phyloP scores from a whole-genome alignment of 2,329 filamentous ascomycete species.

The Lachnellula cervina region DNA sequence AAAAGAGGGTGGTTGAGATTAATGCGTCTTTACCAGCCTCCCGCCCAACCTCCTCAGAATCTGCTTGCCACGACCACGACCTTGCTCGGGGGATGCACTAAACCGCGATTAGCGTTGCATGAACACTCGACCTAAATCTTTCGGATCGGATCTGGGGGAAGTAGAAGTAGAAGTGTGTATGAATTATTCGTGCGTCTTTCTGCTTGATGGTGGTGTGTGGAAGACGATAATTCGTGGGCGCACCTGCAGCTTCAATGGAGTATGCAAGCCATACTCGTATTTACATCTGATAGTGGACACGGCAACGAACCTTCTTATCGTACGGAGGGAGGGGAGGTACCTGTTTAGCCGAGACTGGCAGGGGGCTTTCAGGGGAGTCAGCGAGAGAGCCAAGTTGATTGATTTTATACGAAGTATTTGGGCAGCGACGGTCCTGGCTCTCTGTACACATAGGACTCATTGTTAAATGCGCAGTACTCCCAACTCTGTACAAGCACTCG shows the following conservation, averaged over 20 bases:
- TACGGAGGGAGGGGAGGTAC: too few relatives aligned
- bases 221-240: background rate
- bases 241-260: background rate
- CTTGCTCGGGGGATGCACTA: background rate
- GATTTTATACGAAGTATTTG: background rate
- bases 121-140: background rate
- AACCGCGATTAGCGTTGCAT: background rate
- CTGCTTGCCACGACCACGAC: background rate
- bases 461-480: background rate
- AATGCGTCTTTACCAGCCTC: constrained; percentile 1
- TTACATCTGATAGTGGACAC: background rate
- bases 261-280: background rate
- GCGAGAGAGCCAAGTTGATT: background rate
- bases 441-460: background rate
- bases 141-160: background rate
- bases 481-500: background rate
- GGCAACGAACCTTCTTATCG: background rate
- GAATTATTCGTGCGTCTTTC: background rate
- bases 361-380: background rate
- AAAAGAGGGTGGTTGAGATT: constrained; percentile 18
- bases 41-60: constrained; percentile 1
- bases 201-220: background rate
- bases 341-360: background rate
- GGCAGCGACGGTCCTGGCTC: too few relatives aligned
- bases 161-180: background rate